Conservation (phyloP, 768 basidiomycete genomes). For the Kondoa subrosea region DNA sequence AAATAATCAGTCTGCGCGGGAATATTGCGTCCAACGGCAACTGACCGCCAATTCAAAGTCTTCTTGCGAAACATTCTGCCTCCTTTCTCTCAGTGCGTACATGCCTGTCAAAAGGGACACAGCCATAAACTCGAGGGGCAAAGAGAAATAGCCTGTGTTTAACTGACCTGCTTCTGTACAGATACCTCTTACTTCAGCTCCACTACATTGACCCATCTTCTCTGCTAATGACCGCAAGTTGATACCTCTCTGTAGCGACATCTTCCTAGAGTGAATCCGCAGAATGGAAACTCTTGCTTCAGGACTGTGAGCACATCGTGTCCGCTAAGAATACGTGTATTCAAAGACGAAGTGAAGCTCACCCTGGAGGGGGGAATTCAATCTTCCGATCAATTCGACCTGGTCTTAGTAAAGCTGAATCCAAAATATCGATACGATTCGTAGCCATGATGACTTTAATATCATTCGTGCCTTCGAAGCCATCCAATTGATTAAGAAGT, state of each 20-base stretch:
- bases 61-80: conserved; percentile 95
- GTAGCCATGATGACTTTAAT: conserved; percentile 91
- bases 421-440: conserved; percentile 93
- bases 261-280: conserved; percentile 94
- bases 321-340: too few relatives aligned
- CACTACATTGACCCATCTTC: conserved; percentile 98
- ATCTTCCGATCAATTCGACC: conserved; percentile 95
- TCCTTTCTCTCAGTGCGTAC: conserved; percentile 86
- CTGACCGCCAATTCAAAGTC: conserved; percentile 98
- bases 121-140: neutral
- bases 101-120: conserved; percentile 44
- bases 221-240: conserved; percentile 89
- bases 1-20: neutral
- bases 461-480: conserved; percentile 67
- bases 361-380: conserved; percentile 89
- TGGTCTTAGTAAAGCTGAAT: conserved; percentile 77
- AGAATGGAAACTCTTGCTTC: conserved; percentile 95
- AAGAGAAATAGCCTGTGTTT: conserved; percentile 7
- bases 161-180: conserved; percentile 81
- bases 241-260: conserved; percentile 94
- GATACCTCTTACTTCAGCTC: conserved; percentile 91
- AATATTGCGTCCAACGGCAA: neutral
- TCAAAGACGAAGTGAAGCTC: neutral
- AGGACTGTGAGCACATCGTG: too few relatives aligned
- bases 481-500: conserved; percentile 70